Base-by-base conservation (phyloP, 2,329 filamentous ascomycete species). In the Epichloe scottii region DNA sequence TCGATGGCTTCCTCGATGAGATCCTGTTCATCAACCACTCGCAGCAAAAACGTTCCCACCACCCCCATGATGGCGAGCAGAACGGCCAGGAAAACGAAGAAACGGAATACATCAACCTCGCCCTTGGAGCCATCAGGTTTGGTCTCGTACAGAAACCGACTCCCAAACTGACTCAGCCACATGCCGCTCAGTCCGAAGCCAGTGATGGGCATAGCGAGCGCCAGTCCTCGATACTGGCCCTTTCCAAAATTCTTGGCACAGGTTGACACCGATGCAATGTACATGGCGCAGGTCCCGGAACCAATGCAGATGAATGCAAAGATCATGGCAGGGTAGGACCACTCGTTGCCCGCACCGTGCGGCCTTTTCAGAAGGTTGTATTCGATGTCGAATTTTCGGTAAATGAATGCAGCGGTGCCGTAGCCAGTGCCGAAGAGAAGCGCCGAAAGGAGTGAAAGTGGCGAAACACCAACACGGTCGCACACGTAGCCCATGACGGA, bases 161-260 rank as follows among this genome's bases (percentile, higher is more conserved):
- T 91, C 33, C 85, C 91, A 23, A 95, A 71, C 70, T 97, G 91
- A 60, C 89, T 94, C 68, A 93, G 77, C 87, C 93, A 95, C 85
- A 98, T 91, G 46, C 90, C 89, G 62, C 90, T 95, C 51, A 98
- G 68, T 0, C 93, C 93, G 64, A 96, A 95, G 6, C 87, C 85
- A 0, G 93, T 89, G 64, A 97, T 96, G 1, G 93, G 93, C 53
- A 88, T 76, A 1, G 91, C 90, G 51, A 98, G 75, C 54, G 94
- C 91, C 48, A 98, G 71, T 0, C 93, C 93, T 60, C 91, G 85
- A 62, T 94, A 84, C 62, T 84, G 87, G 4, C 89, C 89, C 54
- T 85, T 82, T 46, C 90, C 90, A 69, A 97, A 98, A 70, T 97
- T 98, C 80, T 98, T 98, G 37, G 93, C 93, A 63, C 89, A 95